Evolutionary conservation across 257 asterid genomes (phyloP), one percentile per base, ranked within the genome.

Genomic region (Buddleja alternifolia): DNA sequence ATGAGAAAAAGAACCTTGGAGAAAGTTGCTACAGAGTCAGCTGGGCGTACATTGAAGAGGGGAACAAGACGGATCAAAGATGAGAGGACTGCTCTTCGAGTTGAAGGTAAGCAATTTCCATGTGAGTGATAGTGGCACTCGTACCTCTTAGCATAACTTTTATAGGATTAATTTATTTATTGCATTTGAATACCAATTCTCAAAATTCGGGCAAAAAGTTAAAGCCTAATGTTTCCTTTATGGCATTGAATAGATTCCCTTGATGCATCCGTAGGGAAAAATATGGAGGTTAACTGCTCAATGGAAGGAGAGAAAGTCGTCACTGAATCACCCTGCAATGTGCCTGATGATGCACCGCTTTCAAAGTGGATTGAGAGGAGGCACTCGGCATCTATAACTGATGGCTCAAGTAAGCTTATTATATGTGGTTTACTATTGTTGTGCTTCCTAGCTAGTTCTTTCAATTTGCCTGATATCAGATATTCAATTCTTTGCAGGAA

Each of bases 311-410:
- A 56, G 56, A 67, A 66, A 57, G 77, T 16, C 52, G 37, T 19
- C 19, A 67, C 48, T 36, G 76, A 84, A 64, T 54, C 48, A 56
- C 76, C 82, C 63, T 55, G 47, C 69, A 70, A 73, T 19, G 77
- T 68, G 24, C 73, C 80, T 25, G 90, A 88, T 44, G 82, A 86
- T 54, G 86, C 86, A 62, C 89, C 88, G 51, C 92, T 88, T 66
- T 77, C 96, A 12, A 81, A 61, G 73, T 86, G 92, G 93, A 66
- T 87, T 39, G 84, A 65, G 64, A 88, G 69, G 78, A 79, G 69
- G 66, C 83, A 83, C 29, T 10, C 82, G 60, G 73, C 86, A 57
- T 60, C 81, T 2, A 12, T 61, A 67, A 60, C 36, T 65, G 83
- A 79, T 73, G 67, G 77, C 64, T 83, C 82, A 40, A 75, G 93